Evolutionary conservation across 2,329 filamentous ascomycete species (phyloP).

Genomic region (Cladosporium sp.): DNA sequence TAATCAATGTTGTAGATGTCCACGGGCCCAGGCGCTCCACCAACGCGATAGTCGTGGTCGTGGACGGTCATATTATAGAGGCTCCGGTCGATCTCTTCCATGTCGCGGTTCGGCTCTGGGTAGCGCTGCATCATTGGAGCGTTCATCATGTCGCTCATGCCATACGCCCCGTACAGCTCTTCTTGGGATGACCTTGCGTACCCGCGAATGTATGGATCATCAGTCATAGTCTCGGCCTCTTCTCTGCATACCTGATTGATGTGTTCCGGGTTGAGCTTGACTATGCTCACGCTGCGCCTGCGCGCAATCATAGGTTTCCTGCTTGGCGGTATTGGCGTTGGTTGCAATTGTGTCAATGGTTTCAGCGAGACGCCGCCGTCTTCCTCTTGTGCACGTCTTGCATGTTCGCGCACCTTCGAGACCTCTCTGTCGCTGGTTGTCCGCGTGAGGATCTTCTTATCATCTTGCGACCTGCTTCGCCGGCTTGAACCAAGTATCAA

Average conservation of each 20-base stretch:
- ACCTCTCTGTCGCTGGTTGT: not conserved
- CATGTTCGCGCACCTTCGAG: not conserved
- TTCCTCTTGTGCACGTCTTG: not conserved
- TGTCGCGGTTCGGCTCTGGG: slow-evolving; percentile 7
- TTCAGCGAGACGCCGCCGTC: slow-evolving; percentile 1
- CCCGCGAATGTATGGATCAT: slow-evolving; percentile 21
- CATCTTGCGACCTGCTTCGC: not conserved
- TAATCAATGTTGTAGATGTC: slow-evolving; percentile 1
- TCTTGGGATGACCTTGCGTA: slow-evolving; percentile 17
- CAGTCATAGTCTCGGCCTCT: slow-evolving; percentile 19
- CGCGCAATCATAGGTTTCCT: not conserved
- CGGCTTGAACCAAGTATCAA: not conserved
- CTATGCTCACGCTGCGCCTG: not conserved
- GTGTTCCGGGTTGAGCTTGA: not conserved
- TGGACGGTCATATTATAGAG: slow-evolving; percentile 7
- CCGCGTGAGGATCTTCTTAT: not conserved
- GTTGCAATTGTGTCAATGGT: slow-evolving; percentile 8
- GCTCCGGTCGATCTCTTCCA: not conserved
- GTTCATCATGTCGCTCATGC: not conserved
- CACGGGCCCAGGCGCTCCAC: slow-evolving; percentile 1
- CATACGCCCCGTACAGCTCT: slow-evolving; percentile 5
- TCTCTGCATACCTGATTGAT: not conserved
- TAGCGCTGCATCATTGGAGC: slow-evolving; percentile 10
- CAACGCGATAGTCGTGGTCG: not conserved
- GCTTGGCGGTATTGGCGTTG: not conserved